Evolutionary conservation across 495 filamentous ascomycete genomes (phyloP), one percentile per base, ranked within the genome.

Genomic region (Daldinia childiae): DNA sequence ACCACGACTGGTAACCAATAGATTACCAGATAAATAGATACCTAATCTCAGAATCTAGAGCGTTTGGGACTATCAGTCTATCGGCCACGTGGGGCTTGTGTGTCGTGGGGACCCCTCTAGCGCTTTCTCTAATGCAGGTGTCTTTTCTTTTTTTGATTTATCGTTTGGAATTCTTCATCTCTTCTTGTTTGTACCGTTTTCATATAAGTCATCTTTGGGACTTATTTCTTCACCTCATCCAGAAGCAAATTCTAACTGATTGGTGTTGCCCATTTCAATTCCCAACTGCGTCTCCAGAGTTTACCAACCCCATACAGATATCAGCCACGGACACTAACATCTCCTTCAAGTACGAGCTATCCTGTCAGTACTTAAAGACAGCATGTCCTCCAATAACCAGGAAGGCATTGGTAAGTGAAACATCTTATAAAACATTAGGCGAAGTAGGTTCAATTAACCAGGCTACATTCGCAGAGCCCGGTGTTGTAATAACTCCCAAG

Each of bases 401-500:
- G 30, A 77, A 71, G 21, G 61, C 63, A 21, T 61, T 58, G 55
- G 74, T 78, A 17, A 63, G 55, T 61, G 11, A 17, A 29, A 68
- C 50, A 29, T 56, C 5, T 17, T 19, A 2, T 43, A 27, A 6
- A 15, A 21, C 21, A 4, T 15, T 8, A 4, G 4, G 14, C 24
- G n/a, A 27, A 21, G 6, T 54, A 7, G 43, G 12, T 39, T 56
- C 15, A 4, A 34, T 57, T 58, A 55, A 60, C 24, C 55, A 26
- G n/a, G 32, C 24, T 51, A 36, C 5, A 29, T 63, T 15, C 56
- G 8, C 34, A 76, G 77, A 78, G 24, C 74, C 78, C 14, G 78
- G 77, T 4, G 59, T 77, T 41, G 78, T 82, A 15, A 64, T 75
- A 7, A 77, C 73, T 15, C 78, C 80, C 11, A 76, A 79, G 19